Base-by-base conservation (phyloP, 495 filamentous ascomycete species). In the Hypoxylon fragiforme region DNA sequence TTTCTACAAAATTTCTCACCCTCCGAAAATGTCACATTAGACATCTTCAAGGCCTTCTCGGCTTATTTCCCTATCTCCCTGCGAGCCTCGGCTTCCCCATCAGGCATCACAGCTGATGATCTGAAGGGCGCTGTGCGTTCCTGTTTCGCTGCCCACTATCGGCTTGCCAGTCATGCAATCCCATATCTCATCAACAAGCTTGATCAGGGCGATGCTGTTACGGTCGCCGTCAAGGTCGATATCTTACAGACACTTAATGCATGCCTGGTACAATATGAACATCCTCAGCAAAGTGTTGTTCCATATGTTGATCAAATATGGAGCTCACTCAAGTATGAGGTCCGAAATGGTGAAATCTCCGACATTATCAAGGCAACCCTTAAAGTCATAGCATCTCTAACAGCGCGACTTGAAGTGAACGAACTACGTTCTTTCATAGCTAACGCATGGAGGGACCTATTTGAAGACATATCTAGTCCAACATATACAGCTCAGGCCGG, bases 271-370 rank as follows among this genome's bases (percentile, higher is more conserved):
- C 43, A 65, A 15, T 81, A 80, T 40, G 66, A 69, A 3, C 52
- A 70, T 19, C 59, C 72, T 0, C 64, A 73, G 44, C 57, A 65
- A 36, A 76, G 65, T 8, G 43, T 81, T 3, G 65, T 71, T 3
- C 70, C 76, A 9, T 66, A 72, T 36, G 62, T 70, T 15, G 55
- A 69, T 26, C 75, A 75, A 42, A 68, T 81, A 37, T 83, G 80
- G 80, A 69, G 72, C 34, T 73, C 74, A 1, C 70, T 83, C 34
- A 81, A 83, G 54, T 83, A 80, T 49, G 80, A 83, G 44, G 73
- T 83, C n/a, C 76, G 75, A 39, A 81, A 81, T 37, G 78, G 78
- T 3, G 77, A 79, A 43, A 69, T 77, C 21, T 74, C 75, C 37
- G 78, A 81, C 18, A 75, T 68, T 4, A 76, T 80, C 11, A 66